phyloP scores from a whole-genome alignment of 2,329 filamentous ascomycete genomes.

The Fusarium falciforme region DNA sequence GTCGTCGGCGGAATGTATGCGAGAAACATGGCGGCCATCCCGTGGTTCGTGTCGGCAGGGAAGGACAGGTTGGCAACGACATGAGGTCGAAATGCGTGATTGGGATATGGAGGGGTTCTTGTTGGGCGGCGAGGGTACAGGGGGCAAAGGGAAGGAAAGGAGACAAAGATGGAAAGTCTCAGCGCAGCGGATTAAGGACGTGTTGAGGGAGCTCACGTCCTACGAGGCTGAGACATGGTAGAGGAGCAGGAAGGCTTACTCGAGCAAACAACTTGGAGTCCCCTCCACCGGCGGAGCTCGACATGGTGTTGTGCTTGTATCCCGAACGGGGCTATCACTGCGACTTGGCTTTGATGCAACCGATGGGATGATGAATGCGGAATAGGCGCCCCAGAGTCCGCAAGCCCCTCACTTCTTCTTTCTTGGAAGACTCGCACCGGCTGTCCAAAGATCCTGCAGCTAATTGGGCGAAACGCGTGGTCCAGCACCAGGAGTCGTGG shows the following conservation, averaged over 20 bases:
- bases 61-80: conserved; percentile 10
- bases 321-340: conserved; percentile 28
- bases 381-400: conserved; percentile 35
- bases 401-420: conserved; percentile 41
- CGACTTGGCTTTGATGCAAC: conserved; percentile 28
- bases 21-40: conserved; percentile 60
- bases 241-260: conserved; percentile 66
- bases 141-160: neutral
- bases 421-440: conserved; percentile 25
- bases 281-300: conserved; percentile 73
- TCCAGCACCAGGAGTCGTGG: conserved; percentile 34
- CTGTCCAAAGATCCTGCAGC: conserved; percentile 24
- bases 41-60: conserved; percentile 10
- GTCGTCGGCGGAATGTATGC: conserved; percentile 62
- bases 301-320: conserved; percentile 59
- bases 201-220: conserved; percentile 22
- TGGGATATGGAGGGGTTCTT: neutral
- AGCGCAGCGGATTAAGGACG: conserved; percentile 6
- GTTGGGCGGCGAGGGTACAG: neutral
- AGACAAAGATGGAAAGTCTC: conserved; percentile 14
- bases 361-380: conserved; percentile 30
- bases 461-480: conserved; percentile 42
- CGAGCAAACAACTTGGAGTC: conserved; percentile 99
- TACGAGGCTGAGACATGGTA: conserved; percentile 30
- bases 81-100: conserved; percentile 15